Evolutionary conservation across 495 filamentous ascomycete species (phyloP).

Genomic region (Penicillium chermesinum): DNA sequence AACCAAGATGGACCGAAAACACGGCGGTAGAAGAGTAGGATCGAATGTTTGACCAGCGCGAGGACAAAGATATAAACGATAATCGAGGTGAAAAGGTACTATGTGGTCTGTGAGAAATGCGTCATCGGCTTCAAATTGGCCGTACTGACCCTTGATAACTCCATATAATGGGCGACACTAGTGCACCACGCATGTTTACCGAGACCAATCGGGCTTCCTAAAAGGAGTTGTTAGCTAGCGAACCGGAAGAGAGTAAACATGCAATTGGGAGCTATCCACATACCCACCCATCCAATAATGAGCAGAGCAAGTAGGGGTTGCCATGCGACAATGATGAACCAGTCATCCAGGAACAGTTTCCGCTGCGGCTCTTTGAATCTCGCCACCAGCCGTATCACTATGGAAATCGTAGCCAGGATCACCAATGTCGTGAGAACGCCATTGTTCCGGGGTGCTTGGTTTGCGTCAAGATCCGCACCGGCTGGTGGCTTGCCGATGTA

Average conservation of each 20-base stretch:
- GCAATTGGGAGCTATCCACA: background rate
- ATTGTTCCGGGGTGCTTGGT: background rate
- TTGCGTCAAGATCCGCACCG: background rate
- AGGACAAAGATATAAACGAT: constrained; percentile 19
- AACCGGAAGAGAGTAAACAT: background rate
- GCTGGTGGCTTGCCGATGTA: background rate
- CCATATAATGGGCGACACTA: background rate
- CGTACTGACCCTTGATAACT: background rate
- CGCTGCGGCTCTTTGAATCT: background rate
- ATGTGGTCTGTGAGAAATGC: background rate
- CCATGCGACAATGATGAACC: background rate
- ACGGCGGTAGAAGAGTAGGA: constrained; percentile 24
- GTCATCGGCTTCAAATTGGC: background rate
- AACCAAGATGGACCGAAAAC: constrained; percentile 16
- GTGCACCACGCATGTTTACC: background rate
- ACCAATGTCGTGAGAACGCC: background rate
- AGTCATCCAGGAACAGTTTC: background rate
- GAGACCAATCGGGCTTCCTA: background rate
- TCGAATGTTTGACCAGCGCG: constrained; percentile 15
- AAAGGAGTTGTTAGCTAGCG: background rate
- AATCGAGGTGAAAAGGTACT: constrained; percentile 16
- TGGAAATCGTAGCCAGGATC: background rate
- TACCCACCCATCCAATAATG: background rate
- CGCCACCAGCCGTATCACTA: background rate
- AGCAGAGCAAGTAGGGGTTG: background rate